Conservation (phyloP, 495 filamentous ascomycete species). For the Penicillium verhagenii region DNA sequence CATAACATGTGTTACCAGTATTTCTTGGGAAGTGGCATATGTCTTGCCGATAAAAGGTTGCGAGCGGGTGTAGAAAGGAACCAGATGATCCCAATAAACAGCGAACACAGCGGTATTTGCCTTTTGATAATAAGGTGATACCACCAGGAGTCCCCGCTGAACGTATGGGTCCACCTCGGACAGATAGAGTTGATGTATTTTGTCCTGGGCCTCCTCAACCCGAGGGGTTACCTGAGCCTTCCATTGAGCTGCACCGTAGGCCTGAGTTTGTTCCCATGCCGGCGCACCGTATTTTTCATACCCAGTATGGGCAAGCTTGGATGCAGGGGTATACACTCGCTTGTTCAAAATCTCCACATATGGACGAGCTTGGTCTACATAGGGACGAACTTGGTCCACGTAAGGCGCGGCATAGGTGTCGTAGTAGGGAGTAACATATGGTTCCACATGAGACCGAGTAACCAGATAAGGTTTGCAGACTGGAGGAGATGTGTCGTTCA, state of each 20-base stretch:
- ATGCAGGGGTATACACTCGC: conserved; percentile 63
- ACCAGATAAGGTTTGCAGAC: conserved; percentile 85
- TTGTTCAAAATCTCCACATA: conserved; percentile 69
- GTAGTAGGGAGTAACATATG: conserved; percentile 86
- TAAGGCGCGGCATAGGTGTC: conserved; percentile 78
- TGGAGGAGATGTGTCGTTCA: conserved; percentile 67
- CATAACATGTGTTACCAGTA: conserved; percentile 67
- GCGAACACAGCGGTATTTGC: conserved; percentile 58
- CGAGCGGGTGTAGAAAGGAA: conserved; percentile 71
- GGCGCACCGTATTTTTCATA: conserved; percentile 79
- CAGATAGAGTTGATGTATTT: conserved; percentile 65
- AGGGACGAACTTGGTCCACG: conserved; percentile 72
- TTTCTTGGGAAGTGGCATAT: conserved; percentile 63
- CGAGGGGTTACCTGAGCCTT: conserved; percentile 71
- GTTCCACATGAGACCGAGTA: conserved; percentile 63
- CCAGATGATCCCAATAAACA: conserved; percentile 66
- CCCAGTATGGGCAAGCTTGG: conserved; percentile 57
- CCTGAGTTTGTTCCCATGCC: conserved; percentile 61
- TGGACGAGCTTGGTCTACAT: conserved; percentile 69
- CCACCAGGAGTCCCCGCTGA: conserved; percentile 50
- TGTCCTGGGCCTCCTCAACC: conserved; percentile 58
- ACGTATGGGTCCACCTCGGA: conserved; percentile 70
- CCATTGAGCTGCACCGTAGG: conserved; percentile 71
- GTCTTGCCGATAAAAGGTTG: conserved; percentile 71
- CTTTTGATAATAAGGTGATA: conserved; percentile 71